Evolutionary conservation across 495 filamentous ascomycete species (phyloP).

Genomic region (Daldinia bambusicola): DNA sequence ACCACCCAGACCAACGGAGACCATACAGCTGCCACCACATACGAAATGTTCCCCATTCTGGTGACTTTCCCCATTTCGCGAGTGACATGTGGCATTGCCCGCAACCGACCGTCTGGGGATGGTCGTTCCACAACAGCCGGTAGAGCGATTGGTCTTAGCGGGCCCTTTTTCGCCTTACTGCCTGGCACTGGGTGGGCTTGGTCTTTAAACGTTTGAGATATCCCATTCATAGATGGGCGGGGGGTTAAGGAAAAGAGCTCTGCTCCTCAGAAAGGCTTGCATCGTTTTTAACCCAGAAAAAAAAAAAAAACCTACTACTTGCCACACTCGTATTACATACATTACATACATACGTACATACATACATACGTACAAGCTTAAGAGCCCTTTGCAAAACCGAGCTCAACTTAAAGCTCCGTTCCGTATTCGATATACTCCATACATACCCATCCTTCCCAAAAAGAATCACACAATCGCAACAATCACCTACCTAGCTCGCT

Average conservation of each 20-base stretch:
- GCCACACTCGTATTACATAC: constrained; percentile 20
- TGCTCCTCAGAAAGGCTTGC: constrained; percentile 31
- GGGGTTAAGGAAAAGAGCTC: neutral
- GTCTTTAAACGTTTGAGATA: constrained; percentile 46
- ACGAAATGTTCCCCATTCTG: constrained; percentile 42
- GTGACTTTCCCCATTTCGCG: neutral
- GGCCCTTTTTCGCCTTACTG: constrained; percentile 39
- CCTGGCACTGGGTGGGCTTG: neutral
- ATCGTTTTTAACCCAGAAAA: constrained; percentile 9
- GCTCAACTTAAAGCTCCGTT: constrained; percentile 6
- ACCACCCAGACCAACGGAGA: constrained; percentile 41
- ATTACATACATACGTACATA: too few species aligned
- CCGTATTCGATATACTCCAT: constrained; percentile 18
- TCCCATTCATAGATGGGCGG: constrained; percentile 38
- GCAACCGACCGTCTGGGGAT: constrained; percentile 46
- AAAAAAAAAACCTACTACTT: neutral
- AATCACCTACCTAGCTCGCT: constrained; percentile 17
- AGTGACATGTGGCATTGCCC: constrained; percentile 47
- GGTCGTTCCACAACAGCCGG: constrained; percentile 48
- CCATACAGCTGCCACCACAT: constrained; percentile 47
- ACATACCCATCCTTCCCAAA: too few species aligned
- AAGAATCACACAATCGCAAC: constrained; percentile 11
- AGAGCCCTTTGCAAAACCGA: constrained; percentile 14
- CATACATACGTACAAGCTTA: neutral
- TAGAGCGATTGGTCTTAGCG: constrained; percentile 38